Evolutionary conservation across 805 yeast genomes (phyloP).

Genomic region (Ogataea minuta): DNA sequence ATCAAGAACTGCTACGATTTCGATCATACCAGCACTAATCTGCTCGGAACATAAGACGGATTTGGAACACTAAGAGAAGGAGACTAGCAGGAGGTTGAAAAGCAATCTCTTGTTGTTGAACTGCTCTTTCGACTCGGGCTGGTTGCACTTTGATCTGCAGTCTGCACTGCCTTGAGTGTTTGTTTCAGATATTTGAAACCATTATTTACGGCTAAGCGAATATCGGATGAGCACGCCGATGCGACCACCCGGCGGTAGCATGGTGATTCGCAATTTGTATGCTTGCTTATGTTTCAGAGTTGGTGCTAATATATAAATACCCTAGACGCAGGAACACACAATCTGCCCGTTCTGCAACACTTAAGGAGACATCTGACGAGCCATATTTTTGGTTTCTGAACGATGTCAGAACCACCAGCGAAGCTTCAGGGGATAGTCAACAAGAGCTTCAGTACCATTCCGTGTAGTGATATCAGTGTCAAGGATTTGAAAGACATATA

Average conservation of each 20-base stretch:
- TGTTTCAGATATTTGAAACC: slow-evolving; percentile 13
- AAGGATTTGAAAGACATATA: slow-evolving; percentile 61
- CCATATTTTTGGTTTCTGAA: neutral
- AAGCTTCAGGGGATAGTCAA: slow-evolving; percentile 18
- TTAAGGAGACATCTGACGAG: neutral
- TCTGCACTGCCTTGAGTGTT: slow-evolving; percentile 8
- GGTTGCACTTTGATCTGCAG: neutral
- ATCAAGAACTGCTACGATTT: too few relatives aligned
- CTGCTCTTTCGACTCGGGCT: too few relatives aligned
- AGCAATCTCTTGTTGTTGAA: too few relatives aligned
- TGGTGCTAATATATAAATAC: slow-evolving; percentile 4
- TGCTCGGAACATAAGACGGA: too few relatives aligned
- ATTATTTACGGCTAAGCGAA: neutral
- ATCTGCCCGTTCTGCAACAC: neutral
- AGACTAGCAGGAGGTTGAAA: too few relatives aligned
- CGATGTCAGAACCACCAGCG: slow-evolving; percentile 2
- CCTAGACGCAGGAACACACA: slow-evolving; percentile 4
- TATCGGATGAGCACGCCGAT: neutral
- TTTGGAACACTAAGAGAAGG: too few relatives aligned
- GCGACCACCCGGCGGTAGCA: too few relatives aligned
- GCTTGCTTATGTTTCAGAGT: slow-evolving; percentile 4
- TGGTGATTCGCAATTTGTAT: too few relatives aligned
- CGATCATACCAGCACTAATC: too few relatives aligned
- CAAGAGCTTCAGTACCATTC: slow-evolving; percentile 38
- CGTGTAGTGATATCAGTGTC: slow-evolving; percentile 50